Percentiles rank a stretch among this genome's conserved stretches.
phyloP scores from a whole-genome alignment of 306 rosid species.

The Coriaria nepalensis region DNA sequence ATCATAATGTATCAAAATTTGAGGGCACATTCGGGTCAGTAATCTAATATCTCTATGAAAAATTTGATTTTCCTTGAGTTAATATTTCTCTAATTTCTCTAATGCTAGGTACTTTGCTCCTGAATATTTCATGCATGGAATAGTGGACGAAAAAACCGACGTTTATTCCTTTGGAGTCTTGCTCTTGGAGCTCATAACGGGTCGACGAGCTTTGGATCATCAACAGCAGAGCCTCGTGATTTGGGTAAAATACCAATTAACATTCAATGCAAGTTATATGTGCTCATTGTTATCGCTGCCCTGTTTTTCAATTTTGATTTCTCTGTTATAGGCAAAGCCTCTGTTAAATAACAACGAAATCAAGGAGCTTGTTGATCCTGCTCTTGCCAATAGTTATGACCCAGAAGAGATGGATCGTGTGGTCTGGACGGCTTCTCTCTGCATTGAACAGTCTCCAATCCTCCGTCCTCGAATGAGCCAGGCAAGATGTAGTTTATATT shows the following conservation, averaged over 20 bases:
- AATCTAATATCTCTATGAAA: background rate
- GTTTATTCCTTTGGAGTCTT: slow-evolving; percentile 70
- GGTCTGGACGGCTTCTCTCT: slow-evolving; percentile 65
- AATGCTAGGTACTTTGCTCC: slow-evolving; percentile 77
- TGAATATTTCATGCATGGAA: slow-evolving; percentile 71
- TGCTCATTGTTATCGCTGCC: background rate
- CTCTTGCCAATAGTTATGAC: slow-evolving; percentile 38
- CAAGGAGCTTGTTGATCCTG: slow-evolving; percentile 54
- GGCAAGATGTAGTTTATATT: slow-evolving; percentile 24
- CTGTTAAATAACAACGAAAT: slow-evolving; percentile 30
- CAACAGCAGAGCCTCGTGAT: slow-evolving; percentile 43
- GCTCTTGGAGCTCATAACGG: slow-evolving; percentile 66
- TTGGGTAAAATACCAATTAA: slow-evolving; percentile 39
- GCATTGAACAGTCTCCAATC: slow-evolving; percentile 57
- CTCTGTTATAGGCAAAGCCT: slow-evolving; percentile 53
- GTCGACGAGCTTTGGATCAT: slow-evolving; percentile 60
- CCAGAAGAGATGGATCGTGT: slow-evolving; percentile 34
- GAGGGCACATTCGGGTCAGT: slow-evolving; percentile 87
- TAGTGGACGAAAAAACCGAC: slow-evolving; percentile 70
- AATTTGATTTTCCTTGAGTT: background rate
- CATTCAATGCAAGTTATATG: background rate
- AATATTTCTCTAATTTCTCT: slow-evolving; percentile 2
- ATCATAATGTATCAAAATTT: slow-evolving; percentile 44
- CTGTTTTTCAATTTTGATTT: background rate
- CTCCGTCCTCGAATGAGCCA: slow-evolving; percentile 73